Conservation (phyloP, 331 rosid genomes). For the Pyrus hybrid region DNA sequence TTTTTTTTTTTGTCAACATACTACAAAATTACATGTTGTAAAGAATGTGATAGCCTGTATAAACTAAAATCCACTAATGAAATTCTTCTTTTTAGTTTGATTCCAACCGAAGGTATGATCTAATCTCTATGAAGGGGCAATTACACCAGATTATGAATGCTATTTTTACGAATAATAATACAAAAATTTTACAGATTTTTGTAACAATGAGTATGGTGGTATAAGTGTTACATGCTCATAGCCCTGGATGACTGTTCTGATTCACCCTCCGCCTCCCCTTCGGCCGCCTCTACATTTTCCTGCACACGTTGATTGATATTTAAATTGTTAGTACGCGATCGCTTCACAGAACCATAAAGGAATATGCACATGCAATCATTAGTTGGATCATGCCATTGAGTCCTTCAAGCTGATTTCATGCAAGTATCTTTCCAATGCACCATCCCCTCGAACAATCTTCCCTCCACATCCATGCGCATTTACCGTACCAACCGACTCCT, state of each 20-base stretch:
- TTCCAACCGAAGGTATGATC: constrained; percentile 33
- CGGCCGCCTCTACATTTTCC: constrained; percentile 39
- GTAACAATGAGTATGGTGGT: constrained; percentile 8
- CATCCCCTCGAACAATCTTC: constrained; percentile 68
- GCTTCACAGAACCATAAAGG: background rate
- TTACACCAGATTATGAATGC: constrained; percentile 34
- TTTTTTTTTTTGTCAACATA: too few species aligned
- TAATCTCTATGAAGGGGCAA: constrained; percentile 32
- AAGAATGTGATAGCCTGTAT: too few species aligned
- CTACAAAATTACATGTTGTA: too few species aligned
- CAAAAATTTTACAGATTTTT: constrained; percentile 12
- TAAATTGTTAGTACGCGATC: background rate
- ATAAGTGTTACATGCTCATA: constrained; percentile 62
- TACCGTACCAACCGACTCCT: constrained; percentile 63
- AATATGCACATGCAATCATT: background rate
- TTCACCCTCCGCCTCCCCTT: constrained; percentile 62
- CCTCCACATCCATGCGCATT: constrained; percentile 67
- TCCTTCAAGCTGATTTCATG: constrained; percentile 39
- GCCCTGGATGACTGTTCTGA: constrained; percentile 77
- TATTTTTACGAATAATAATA: constrained; percentile 41
- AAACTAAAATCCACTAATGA: background rate
- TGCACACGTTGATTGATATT: constrained; percentile 14
- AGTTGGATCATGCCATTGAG: constrained; percentile 41
- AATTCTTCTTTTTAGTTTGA: constrained; percentile 21
- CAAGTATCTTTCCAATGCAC: constrained; percentile 61